Base-by-base conservation (phyloP, 2,329 filamentous ascomycete genomes). In the Lecanicillium sp. region DNA sequence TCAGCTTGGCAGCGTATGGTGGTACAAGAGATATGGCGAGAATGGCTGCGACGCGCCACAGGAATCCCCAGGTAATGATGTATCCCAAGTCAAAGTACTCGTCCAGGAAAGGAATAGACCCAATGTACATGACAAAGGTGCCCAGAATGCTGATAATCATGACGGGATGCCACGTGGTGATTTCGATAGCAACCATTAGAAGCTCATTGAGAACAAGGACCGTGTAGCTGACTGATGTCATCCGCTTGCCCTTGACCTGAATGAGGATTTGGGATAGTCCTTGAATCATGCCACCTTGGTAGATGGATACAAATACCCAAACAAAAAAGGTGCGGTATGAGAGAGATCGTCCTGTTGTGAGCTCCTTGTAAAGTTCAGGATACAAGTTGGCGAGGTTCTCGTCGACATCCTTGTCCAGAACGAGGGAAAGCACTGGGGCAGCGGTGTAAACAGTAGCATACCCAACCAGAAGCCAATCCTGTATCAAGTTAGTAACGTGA, bases 381-480 rank as follows among this genome's bases (percentile, higher is more conserved):
- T 98, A 98, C 4, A 98, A 72, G 49, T 92, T 96, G 15, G 92
- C 89, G 5, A 98, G 74, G 37, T 84, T 79, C 63, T 97, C 90
- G 55, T 97, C 89, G 5, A 98, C 90, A 53, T 98, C 92, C 54
- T 84, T 84, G 64, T 98, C 92, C 2, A 98, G 76, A 2, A 97
- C 89, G 6, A 98, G 79, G 0, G 86, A 94, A 56, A 98, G 84
- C 25, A 98, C 92, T 0, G 92, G 92, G 13, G 79, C 74, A 59
- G 94, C 94, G 13, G 92, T 98, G 65, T 98, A 98, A 5, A 96
- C 73, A 0, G 92, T 98, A 1, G 89, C 88, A 56, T 98, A 98
- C 34, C 92, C 92, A 11, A 98, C 92, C 47, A 98, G 77, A 12
- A 98, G 76, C 89, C 90, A 98, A 58, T 97, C 87, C 66, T 83